These are phyloP conservation scores for Phytophthora constricta DNA, from an alignment of 352 stramenopile genomes.

Conservation along the genomic window DNA sequence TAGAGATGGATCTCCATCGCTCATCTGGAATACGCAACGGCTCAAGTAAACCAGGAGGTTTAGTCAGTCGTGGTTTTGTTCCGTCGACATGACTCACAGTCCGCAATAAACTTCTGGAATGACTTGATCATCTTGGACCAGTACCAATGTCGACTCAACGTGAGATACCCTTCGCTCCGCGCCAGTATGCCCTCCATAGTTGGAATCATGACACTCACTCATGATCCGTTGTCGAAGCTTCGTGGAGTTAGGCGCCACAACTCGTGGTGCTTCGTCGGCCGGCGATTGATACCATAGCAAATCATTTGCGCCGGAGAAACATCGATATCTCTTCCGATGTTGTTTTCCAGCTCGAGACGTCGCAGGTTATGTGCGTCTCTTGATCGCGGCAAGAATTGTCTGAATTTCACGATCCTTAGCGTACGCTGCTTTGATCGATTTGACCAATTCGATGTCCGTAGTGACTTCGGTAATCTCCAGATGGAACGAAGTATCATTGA, in stretches of 20 bases:
- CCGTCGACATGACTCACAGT: constrained; percentile 2
- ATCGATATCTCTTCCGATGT: neutral
- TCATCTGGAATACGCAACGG: constrained; percentile 5
- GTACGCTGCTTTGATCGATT: neutral
- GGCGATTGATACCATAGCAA: neutral
- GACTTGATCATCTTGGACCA: constrained; percentile 1
- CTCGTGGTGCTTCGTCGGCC: neutral
- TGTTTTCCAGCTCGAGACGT: neutral
- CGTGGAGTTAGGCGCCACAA: neutral
- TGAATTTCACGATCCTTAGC: neutral
- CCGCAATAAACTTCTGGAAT: neutral
- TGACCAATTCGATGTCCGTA: neutral
- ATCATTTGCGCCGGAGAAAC: neutral
- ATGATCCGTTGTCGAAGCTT: neutral
- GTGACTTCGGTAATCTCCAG: neutral
- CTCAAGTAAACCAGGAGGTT: neutral
- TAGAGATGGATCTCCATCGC: constrained; percentile 12
- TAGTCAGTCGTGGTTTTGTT: constrained; percentile 6
- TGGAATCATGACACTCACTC: neutral
- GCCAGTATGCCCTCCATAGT: neutral
- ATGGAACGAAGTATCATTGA: neutral
- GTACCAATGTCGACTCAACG: neutral
- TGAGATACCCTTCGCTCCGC: neutral
- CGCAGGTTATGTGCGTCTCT: neutral
- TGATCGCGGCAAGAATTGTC: neutral